Base-by-base conservation (phyloP, 805 yeast species). In the Saccharomyces jurei region DNA sequence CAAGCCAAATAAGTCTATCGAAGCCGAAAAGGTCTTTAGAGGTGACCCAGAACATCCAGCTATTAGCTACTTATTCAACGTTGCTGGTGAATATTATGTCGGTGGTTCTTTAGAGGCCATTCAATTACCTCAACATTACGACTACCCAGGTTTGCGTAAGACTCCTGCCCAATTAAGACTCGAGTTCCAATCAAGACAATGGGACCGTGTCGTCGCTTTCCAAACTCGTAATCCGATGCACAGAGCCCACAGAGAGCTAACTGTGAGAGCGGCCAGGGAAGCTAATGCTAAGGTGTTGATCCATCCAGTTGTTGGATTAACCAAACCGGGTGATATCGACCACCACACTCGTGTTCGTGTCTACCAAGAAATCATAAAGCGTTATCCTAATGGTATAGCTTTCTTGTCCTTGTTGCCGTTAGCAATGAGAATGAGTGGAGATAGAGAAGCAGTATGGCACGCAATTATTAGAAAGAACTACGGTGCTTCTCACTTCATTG, bases 381-480 rank as follows among this genome's bases (percentile, higher is more conserved):
- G 92, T 67, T 91, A 88, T 74, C 98, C 97, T 52, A 87, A 84
- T 60, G 97, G 97, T 53, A 86, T 91, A 81, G 97, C 97, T 14
- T 83, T 87, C 60, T 77, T 91, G 58, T 85, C 97, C 8, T 76
- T 91, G 60, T 78, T 91, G 63, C 98, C 98, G 11, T 78, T 91
- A 67, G 98, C 98, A 44, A 91, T 91, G 98, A 85, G 98, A 79
- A 91, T 91, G 98, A 97, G 94, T 54, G 98, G 98, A 72, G 97
- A 92, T 72, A 83, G 96, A 71, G 98, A 91, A 75, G 98, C 98
- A 25, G 87, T 91, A 48, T 92, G 97, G 97, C 98, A 91, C 70
- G 96, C 97, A 17, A 86, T 92, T 66, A 91, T 91, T 70, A 87
- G 98, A 74, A 89, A 89, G 78, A 91, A 91, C 76, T 90, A 85